A percentile compares a stretch with the other conserved stretches of the same genome.
Conservation (phyloP, 305 asterid species). For the Rubia tinctorum region DNA sequence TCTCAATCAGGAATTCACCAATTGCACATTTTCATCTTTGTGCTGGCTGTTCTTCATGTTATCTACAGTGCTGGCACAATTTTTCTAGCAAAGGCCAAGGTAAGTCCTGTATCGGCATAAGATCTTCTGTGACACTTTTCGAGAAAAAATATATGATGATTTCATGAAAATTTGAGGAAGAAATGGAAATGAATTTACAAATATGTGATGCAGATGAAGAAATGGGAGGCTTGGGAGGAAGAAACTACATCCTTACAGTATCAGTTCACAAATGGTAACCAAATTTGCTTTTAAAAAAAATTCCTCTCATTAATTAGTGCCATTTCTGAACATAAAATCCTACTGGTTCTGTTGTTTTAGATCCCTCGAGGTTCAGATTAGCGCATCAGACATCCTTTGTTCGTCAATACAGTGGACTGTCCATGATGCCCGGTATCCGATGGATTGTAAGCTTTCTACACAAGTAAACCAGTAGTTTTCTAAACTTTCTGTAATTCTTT, state of each 20-base stretch:
- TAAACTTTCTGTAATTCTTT: not conserved
- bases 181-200: not conserved
- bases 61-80: constrained; percentile 54
- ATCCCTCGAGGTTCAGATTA: constrained; percentile 61
- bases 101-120: constrained; percentile 20
- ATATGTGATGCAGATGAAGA: constrained; percentile 45
- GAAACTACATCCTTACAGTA: constrained; percentile 68
- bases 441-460: constrained; percentile 53
- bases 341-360: constrained; percentile 22
- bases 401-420: constrained; percentile 51
- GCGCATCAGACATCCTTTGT: constrained; percentile 72
- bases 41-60: constrained; percentile 63
- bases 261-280: constrained; percentile 57
- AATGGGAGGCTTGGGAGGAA: constrained; percentile 71
- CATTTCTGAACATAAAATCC: not conserved
- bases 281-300: not conserved
- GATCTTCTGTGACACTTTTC: no score
- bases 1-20: constrained; percentile 60
- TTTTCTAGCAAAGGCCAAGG: constrained; percentile 58
- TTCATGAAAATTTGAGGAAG: not conserved
- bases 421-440: constrained; percentile 46
- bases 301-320: not conserved
- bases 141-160: not conserved
- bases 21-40: constrained; percentile 71
- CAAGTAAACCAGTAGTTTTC: no score